Evolutionary conservation across 305 asterid species (phyloP), one percentile per base, ranked within the genome.

Genomic region (Fraxinus sp.): DNA sequence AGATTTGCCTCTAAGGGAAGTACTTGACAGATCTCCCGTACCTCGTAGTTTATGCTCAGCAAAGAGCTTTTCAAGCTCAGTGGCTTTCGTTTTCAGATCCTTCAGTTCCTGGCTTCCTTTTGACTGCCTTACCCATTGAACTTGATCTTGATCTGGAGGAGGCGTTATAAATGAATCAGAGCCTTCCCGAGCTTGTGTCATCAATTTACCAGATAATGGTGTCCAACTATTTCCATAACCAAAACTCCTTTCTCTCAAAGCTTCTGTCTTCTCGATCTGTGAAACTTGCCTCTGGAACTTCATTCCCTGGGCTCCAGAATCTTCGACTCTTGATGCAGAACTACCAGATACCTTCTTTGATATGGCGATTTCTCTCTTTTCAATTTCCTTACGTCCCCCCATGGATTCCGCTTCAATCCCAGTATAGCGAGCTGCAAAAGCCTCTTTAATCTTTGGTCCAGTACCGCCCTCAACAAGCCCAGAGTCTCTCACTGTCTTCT

Each of bases 21-120:
- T 79, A 89, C 85, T 88, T 36, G 92, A 85, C 68, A 87, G 97
- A 68, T 92, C 97, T 76, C 88, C 92, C 66, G 97, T 97, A 75
- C 57, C 86, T 85, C 97, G 90, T 81, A 89, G 85, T 86, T 95
- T 90, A 87, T 95, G 97, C 86, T 92, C 97, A 18, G 94, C 92
- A 84, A 92, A 95, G 68, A 93, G 92, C 86, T 87, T 95, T 83
- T 95, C 97, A 46, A 92, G 98, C 88, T 92, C 98, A 84, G 87
- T 89, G 52, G 98, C 98, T 86, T 95, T 95, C 89, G 90, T 30
- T 90, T 93, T 87, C 86, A 95, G 84, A 80, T 91, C 95, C 73
- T 93, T 95, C 79, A 92, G 92, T 43, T 93, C 98, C 88, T 91
- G 96, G 80, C 92, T 95, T 80, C 89, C 97, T 88, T 93, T 95